A percentile compares a stretch with the other conserved stretches of the same genome.
Conservation (phyloP, 148 eudicot genomes). For the Rhododendron henanense region DNA sequence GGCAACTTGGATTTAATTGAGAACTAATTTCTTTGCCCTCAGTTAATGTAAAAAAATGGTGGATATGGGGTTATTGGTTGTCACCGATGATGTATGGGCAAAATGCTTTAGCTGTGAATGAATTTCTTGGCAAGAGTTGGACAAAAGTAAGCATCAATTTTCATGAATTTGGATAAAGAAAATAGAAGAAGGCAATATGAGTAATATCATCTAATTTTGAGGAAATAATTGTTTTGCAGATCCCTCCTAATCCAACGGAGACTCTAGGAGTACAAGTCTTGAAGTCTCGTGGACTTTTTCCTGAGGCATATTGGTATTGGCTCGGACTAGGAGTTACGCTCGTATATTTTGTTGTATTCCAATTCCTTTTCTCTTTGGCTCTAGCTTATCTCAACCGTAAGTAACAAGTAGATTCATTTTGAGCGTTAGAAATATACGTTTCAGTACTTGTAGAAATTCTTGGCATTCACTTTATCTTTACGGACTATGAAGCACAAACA, state of each 20-base stretch:
- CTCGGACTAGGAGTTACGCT: constrained; percentile 39
- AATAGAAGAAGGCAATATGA: not conserved
- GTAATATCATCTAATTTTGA: not conserved
- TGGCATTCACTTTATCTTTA: not conserved
- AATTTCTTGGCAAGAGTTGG: constrained; percentile 85
- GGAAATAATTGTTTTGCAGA: constrained; percentile 20
- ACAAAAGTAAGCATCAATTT: constrained; percentile 28
- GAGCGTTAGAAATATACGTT: not conserved
- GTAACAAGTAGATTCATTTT: constrained; percentile 8
- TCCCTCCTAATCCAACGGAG: constrained; percentile 19
- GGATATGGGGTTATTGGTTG: constrained; percentile 90
- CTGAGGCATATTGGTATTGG: constrained; percentile 48
- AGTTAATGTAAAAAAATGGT: constrained; percentile 70
- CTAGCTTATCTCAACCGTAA: constrained; percentile 43
- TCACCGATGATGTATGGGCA: constrained; percentile 76
- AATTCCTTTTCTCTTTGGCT: constrained; percentile 29
- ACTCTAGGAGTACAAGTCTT: constrained; percentile 30
- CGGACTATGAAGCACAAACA: not conserved
- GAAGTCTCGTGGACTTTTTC: constrained; percentile 31
- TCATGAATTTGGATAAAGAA: not conserved
- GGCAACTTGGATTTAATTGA: not conserved
- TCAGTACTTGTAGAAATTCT: not conserved
- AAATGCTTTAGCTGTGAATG: constrained; percentile 75
- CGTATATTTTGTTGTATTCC: constrained; percentile 35
- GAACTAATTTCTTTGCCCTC: constrained; percentile 4